These are phyloP conservation scores for Heimioporus punctisporus DNA, from an alignment of 1,284 basidiomycete species.

Conservation along the genomic window DNA sequence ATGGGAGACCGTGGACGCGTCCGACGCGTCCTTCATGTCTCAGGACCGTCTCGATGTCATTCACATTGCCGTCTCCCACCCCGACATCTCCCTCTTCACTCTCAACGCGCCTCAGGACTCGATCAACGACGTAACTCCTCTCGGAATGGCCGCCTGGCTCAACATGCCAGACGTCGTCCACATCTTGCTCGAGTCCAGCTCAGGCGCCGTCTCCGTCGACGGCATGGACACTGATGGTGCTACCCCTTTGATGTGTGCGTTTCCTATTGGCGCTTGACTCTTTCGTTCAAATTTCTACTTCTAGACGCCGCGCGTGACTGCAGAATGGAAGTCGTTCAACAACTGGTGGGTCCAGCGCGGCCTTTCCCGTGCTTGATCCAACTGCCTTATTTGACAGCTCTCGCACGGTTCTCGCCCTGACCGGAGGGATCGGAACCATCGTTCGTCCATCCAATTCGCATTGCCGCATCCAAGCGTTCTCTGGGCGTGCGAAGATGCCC, in stretches of 20 bases:
- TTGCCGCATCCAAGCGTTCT: slow-evolving; percentile 60
- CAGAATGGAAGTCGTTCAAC: slow-evolving; percentile 58
- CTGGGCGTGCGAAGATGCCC: slow-evolving; percentile 66
- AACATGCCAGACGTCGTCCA: slow-evolving; percentile 59
- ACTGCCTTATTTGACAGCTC: slow-evolving; percentile 41
- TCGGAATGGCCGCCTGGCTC: slow-evolving; percentile 76
- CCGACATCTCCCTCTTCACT: slow-evolving; percentile 61
- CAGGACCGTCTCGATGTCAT: slow-evolving; percentile 56
- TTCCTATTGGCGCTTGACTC: slow-evolving; percentile 4
- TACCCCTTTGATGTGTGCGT: slow-evolving; percentile 80
- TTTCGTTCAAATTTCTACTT: slow-evolving; percentile 7
- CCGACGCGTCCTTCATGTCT: slow-evolving; percentile 64
- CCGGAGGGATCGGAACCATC: slow-evolving; percentile 65
- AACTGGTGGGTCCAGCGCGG: slow-evolving; percentile 48
- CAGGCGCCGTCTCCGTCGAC: slow-evolving; percentile 65
- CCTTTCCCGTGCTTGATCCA: slow-evolving; percentile 5
- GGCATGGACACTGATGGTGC: slow-evolving; percentile 71
- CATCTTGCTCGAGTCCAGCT: slow-evolving; percentile 58
- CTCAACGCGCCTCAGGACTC: slow-evolving; percentile 68
- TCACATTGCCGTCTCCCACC: slow-evolving; percentile 51
- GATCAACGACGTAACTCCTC: slow-evolving; percentile 71
- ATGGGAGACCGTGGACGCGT: slow-evolving; percentile 68
- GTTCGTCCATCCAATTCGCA: slow-evolving; percentile 69
- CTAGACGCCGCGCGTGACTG: slow-evolving; percentile 76
- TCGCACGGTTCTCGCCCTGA: slow-evolving; percentile 71